phyloP scores from a whole-genome alignment of 352 stramenopile species.

The Peronosclerospora sorghi region DNA sequence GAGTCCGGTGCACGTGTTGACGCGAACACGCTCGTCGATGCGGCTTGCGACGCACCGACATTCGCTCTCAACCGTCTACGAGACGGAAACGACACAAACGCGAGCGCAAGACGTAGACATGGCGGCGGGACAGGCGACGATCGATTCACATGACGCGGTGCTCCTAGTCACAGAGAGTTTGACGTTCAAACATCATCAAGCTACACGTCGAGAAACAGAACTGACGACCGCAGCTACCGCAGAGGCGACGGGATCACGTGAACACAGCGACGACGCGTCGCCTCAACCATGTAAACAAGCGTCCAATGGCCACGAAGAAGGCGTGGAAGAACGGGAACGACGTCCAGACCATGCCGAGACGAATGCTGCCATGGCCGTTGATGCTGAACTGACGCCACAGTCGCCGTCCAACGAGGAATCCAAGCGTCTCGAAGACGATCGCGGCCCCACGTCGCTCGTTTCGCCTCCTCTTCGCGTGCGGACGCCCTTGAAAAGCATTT shows the following conservation, averaged over 20 bases:
- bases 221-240: too few species aligned
- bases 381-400: not conserved
- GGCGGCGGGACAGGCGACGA: slow-evolving; percentile 33
- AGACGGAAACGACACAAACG: too few species aligned
- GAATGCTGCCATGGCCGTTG: slow-evolving; percentile 13
- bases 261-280: not conserved
- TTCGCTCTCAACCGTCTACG: too few species aligned
- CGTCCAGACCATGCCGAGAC: slow-evolving; percentile 4
- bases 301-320: slow-evolving; percentile 4
- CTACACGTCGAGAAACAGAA: too few species aligned
- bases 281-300: slow-evolving; percentile 23
- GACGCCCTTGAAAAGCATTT: slow-evolving; percentile 59
- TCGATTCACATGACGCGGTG: slow-evolving; percentile 40
- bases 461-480: slow-evolving; percentile 18
- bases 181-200: slow-evolving; percentile 1
- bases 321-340: slow-evolving; percentile 8
- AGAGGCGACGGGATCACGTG: too few species aligned
- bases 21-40: slow-evolving; percentile 3
- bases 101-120: too few species aligned
- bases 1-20: not conserved
- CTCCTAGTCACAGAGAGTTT: slow-evolving; percentile 6
- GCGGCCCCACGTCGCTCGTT: slow-evolving; percentile 1
- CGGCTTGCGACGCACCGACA: too few species aligned
- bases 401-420: too few species aligned
- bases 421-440: too few species aligned